These are phyloP conservation scores for Ehretia macrophylla DNA, from an alignment of 257 asterid species.

Conservation along the genomic window DNA sequence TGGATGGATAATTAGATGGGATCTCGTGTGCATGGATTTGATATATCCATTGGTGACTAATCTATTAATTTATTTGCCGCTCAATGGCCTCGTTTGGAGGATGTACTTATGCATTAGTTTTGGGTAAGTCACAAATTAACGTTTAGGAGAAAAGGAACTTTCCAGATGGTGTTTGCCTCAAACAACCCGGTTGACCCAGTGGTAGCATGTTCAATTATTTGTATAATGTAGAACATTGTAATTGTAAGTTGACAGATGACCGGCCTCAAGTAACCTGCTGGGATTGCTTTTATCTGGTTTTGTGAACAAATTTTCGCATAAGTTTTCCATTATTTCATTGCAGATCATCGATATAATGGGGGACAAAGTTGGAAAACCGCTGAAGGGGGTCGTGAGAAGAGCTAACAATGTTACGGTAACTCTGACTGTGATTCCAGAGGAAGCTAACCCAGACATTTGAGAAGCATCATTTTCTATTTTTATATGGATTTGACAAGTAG, in stretches of 20 bases:
- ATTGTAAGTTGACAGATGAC: not conserved
- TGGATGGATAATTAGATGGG: too few species aligned
- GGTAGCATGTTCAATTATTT: not conserved
- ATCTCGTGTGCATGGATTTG: too few species aligned
- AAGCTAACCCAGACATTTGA: constrained; percentile 60
- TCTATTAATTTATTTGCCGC: too few species aligned
- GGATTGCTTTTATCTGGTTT: not conserved
- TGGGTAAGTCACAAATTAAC: too few species aligned
- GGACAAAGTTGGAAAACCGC: constrained; percentile 63
- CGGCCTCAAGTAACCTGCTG: not conserved
- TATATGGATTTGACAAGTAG: too few species aligned
- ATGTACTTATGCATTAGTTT: too few species aligned
- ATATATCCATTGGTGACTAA: too few species aligned
- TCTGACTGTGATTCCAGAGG: constrained; percentile 71
- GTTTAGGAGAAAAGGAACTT: too few species aligned
- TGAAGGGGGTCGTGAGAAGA: constrained; percentile 66
- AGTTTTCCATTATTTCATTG: not conserved
- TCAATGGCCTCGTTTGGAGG: too few species aligned
- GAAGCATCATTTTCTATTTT: too few species aligned
- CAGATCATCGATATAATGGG: constrained; percentile 71
- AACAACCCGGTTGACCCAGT: too few species aligned
- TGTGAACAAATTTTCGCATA: not conserved
- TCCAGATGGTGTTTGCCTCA: too few species aligned
- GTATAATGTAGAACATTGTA: not conserved
- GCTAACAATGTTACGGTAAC: constrained; percentile 35